Evolutionary conservation across 495 filamentous ascomycete genomes (phyloP).

Genomic region (Aspergillus incahuasiensis): DNA sequence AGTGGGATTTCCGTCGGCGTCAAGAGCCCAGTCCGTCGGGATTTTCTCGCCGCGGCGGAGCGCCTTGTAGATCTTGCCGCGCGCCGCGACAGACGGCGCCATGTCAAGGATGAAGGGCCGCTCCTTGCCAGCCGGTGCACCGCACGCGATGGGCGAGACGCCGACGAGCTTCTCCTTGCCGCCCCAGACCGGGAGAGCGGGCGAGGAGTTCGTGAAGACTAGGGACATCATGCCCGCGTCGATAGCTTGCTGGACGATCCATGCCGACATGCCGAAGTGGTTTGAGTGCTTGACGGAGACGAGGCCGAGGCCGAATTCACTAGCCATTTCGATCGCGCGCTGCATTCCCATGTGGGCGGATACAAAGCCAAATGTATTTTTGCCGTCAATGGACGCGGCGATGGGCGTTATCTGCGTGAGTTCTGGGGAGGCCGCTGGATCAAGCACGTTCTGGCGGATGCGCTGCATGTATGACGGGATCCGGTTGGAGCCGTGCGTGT

Average conservation of each 20-base stretch:
- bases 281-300: slow-evolving; percentile 69
- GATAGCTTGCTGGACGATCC: slow-evolving; percentile 70
- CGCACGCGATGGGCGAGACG: slow-evolving; percentile 72
- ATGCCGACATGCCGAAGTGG: slow-evolving; percentile 78
- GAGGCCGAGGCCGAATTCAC: slow-evolving; percentile 65
- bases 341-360: slow-evolving; percentile 60
- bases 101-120: slow-evolving; percentile 70
- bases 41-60: slow-evolving; percentile 67
- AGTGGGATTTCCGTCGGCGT: slow-evolving; percentile 62
- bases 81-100: slow-evolving; percentile 67
- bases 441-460: slow-evolving; percentile 59
- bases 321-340: slow-evolving; percentile 59
- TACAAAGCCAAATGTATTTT: slow-evolving; percentile 72
- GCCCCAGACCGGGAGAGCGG: slow-evolving; percentile 70
- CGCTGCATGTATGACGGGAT: slow-evolving; percentile 72
- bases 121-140: slow-evolving; percentile 57
- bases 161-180: slow-evolving; percentile 64
- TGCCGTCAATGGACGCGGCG: slow-evolving; percentile 61
- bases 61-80: slow-evolving; percentile 76
- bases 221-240: slow-evolving; percentile 69
- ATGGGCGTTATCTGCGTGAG: slow-evolving; percentile 59
- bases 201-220: slow-evolving; percentile 75
- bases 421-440: slow-evolving; percentile 52
- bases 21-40: slow-evolving; percentile 68
- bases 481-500: slow-evolving; percentile 73